Conservation (phyloP, 805 yeast genomes). For the Candida krabiensis region DNA sequence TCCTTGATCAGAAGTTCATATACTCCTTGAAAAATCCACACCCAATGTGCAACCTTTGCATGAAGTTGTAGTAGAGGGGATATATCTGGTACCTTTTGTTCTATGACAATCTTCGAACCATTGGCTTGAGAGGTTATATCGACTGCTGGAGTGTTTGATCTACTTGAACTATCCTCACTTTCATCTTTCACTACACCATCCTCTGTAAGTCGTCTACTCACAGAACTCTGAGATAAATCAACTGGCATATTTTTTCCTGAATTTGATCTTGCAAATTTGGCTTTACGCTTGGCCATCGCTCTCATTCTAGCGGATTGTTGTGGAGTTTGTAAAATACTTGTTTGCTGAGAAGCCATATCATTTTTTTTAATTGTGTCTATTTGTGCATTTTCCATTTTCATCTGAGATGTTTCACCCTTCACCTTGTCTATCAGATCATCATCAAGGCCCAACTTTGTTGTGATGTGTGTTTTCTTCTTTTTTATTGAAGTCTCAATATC, state of each 20-base stretch:
- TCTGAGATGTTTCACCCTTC: slow-evolving; percentile 21
- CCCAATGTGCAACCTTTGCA: slow-evolving; percentile 66
- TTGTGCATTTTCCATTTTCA: slow-evolving; percentile 8
- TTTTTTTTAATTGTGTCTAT: slow-evolving; percentile 8
- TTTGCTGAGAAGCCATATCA: slow-evolving; percentile 5
- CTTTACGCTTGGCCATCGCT: slow-evolving; percentile 92
- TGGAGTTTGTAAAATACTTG: slow-evolving; percentile 5
- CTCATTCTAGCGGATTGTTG: slow-evolving; percentile 72
- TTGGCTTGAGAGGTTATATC: slow-evolving; percentile 76
- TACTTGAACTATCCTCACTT: slow-evolving; percentile 15
- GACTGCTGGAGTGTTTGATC: slow-evolving; percentile 29
- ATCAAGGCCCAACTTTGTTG: slow-evolving; percentile 31
- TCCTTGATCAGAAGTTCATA: slow-evolving; percentile 79
- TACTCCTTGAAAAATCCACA: slow-evolving; percentile 95
- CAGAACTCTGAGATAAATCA: slow-evolving; percentile 70
- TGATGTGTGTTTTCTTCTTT: slow-evolving; percentile 29
- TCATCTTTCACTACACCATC: slow-evolving; percentile 35
- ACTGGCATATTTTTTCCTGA: slow-evolving; percentile 49
- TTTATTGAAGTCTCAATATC: slow-evolving; percentile 12
- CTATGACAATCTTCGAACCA: slow-evolving; percentile 80
- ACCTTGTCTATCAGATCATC: slow-evolving; percentile 8
- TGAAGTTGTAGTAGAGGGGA: slow-evolving; percentile 71
- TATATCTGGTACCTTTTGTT: slow-evolving; percentile 64
- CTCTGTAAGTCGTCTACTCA: slow-evolving; percentile 53
- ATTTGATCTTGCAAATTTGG: slow-evolving; percentile 64